Conservation (phyloP, 768 basidiomycete genomes). For the Lentinula sp. region DNA sequence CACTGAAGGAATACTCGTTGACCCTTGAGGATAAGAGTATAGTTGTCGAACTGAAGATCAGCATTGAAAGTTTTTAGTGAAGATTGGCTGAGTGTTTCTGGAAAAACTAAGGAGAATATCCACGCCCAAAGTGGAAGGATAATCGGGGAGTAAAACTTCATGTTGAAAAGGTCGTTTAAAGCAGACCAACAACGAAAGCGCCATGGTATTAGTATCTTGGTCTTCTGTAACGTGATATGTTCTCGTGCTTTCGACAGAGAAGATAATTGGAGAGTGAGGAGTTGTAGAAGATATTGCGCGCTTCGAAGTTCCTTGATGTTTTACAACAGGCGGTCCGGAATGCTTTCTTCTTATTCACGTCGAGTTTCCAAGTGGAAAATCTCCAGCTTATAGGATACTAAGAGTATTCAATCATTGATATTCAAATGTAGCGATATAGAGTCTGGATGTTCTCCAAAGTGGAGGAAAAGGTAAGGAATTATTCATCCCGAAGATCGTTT, state of each 20-base stretch:
- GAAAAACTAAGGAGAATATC: not conserved
- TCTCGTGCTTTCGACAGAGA: not conserved
- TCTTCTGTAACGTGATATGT: not conserved
- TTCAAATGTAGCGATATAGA: no score
- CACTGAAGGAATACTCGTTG: conserved; percentile 72
- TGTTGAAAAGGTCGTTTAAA: not conserved
- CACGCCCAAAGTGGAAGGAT: not conserved
- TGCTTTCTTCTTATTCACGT: not conserved
- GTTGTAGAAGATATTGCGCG: not conserved
- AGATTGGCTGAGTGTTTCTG: not conserved
- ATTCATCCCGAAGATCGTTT: no score
- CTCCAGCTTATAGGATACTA: no score
- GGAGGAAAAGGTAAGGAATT: no score
- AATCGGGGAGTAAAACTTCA: not conserved
- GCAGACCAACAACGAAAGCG: not conserved
- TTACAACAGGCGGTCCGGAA: not conserved
- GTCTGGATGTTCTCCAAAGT: no score
- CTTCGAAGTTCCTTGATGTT: not conserved
- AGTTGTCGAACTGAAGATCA: conserved; percentile 52
- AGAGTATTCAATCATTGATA: no score
- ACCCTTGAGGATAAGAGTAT: conserved; percentile 61
- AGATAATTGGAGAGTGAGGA: not conserved
- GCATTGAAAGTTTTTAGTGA: conserved; percentile 19
- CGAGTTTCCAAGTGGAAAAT: not conserved
- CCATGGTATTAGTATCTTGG: not conserved